Base-by-base conservation (phyloP, 2,329 filamentous ascomycete genomes). In the Grosmannia huntii region DNA sequence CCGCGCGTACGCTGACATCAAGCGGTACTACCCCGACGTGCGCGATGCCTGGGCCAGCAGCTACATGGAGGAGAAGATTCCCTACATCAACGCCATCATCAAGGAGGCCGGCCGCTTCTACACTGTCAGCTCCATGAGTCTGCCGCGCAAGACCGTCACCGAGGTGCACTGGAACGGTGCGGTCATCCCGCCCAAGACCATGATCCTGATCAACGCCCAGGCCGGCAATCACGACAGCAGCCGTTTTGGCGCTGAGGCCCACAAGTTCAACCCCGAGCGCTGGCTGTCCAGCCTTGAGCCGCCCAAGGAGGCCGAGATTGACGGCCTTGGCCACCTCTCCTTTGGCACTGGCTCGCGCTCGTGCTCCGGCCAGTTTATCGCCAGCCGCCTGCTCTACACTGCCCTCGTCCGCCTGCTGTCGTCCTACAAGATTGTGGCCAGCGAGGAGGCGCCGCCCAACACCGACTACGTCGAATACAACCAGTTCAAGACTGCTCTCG, bases 81-180 rank as follows among this genome's bases (percentile, higher is more conserved):
- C 85, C 0, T 94, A 90, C 68, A 75, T 94, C 60, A 88, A 86
- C 0, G 88, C 88, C 0, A 71, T 94, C 6, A 86, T 88, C 61
- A 90, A 90, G 66, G 89, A 94, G 67, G 83, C 85, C 1, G 75
- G 92, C 0, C 81, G 89, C 28, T 92, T 82, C 75, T 92, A 84
- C 79, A 86, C 84, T 2, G 87, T 92, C 33, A 87, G 91, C 62
- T 86, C 87, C 2, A 85, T 94, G 64, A 89, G 84, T 64, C 76
- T 94, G 0, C 89, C 89, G 0, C 76, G 89, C 4, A 82, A 82
- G 19, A 86, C 77, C 61, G 86, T 87, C 67, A 87, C 85, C 63
- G 84, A 87, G 61, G 87, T 92, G 58, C 74, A 79, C 4, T 91
- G 84, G 71, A 75, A 87, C 27, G 81, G 81, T 19, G 75, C 82